A percentile compares a stretch with the other conserved stretches of the same genome.
Conservation (phyloP, 208 protist genomes). For the Leishmania amazonensis region DNA sequence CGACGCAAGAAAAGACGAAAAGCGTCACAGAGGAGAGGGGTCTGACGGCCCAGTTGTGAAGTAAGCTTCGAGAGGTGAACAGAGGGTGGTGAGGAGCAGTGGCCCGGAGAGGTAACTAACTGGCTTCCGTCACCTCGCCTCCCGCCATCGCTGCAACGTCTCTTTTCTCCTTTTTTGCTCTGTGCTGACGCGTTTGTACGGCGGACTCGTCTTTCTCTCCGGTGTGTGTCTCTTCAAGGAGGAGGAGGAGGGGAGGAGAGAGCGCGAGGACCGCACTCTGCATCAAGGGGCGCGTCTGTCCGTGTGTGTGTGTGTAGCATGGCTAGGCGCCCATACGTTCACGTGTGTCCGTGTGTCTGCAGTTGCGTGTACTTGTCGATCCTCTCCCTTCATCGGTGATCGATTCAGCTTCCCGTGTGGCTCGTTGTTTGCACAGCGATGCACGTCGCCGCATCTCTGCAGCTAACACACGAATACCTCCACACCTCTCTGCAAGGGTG, state of each 20-base stretch:
- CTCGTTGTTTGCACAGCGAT: not conserved
- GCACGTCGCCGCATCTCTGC: not conserved
- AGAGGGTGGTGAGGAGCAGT: not conserved
- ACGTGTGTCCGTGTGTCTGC: not conserved
- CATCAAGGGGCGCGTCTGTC: not conserved
- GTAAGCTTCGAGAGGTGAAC: not conserved
- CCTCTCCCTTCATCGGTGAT: not conserved
- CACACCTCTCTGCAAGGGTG: not conserved
- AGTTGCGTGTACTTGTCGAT: not conserved
- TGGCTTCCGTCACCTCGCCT: conserved; percentile 13
- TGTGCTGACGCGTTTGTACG: not conserved
- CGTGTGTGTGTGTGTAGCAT: not conserved
- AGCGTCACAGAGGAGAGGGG: not conserved
- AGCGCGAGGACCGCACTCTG: not conserved
- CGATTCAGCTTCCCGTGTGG: not conserved
- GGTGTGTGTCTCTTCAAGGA: not conserved
- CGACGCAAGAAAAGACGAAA: not conserved
- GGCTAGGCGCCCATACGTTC: not conserved
- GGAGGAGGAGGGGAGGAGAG: not conserved
- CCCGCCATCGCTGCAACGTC: not conserved
- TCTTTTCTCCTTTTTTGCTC: not conserved
- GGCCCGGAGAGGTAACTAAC: conserved; percentile 24
- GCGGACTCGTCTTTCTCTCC: conserved; percentile 4
- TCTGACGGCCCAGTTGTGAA: not conserved
- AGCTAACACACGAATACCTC: not conserved